phyloP scores from a whole-genome alignment of 2,329 filamentous ascomycete genomes.

The Aspergillus fischeri region DNA sequence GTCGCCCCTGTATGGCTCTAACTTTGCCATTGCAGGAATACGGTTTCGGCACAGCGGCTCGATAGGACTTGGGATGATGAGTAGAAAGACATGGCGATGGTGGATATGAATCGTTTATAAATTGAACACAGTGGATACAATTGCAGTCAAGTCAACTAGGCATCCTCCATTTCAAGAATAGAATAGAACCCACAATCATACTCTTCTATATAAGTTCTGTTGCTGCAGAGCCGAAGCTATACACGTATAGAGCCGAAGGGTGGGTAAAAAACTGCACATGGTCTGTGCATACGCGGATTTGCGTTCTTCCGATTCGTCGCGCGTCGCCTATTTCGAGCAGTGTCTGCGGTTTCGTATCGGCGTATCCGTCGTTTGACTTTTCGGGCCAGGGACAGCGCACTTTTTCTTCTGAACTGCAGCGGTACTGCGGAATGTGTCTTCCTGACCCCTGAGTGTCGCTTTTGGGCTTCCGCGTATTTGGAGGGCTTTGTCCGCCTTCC shows the following conservation, averaged over 20 bases:
- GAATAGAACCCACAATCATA: neutral
- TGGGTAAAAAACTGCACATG: neutral
- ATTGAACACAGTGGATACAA: neutral
- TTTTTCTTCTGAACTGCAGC: neutral
- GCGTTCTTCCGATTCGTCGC: neutral
- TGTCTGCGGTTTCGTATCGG: neutral
- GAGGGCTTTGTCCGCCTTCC: neutral
- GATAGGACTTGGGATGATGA: neutral
- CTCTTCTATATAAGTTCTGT: neutral
- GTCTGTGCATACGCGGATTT: conserved; percentile 20
- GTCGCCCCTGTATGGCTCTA: conserved; percentile 12
- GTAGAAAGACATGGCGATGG: neutral
- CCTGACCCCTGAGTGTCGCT: neutral
- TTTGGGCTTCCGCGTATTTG: neutral
- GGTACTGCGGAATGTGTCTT: neutral
- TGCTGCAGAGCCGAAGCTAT: neutral
- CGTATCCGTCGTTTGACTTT: neutral
- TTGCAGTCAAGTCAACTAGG: neutral
- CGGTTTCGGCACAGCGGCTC: neutral
- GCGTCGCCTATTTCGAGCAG: neutral
- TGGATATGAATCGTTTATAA: neutral
- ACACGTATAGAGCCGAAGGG: conserved; percentile 10
- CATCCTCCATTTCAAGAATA: neutral
- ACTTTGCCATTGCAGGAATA: conserved; percentile 13
- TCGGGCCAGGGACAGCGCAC: neutral